Evolutionary conservation across 2,329 filamentous ascomycete genomes (phyloP), one percentile per base, ranked within the genome.

Genomic region (Aureobasidium melanogenum): DNA sequence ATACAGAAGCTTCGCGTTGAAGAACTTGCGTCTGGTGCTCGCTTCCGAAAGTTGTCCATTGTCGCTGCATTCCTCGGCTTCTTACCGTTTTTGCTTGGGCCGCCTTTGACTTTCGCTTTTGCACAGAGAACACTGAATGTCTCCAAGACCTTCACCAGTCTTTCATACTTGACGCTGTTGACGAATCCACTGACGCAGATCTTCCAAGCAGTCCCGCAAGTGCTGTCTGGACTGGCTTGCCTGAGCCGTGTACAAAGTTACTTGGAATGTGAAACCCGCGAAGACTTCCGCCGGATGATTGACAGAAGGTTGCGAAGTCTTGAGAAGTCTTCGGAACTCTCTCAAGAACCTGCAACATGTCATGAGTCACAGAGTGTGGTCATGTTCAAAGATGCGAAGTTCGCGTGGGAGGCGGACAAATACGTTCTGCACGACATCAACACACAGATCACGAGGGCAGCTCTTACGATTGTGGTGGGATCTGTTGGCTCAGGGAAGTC

Each of bases 401-500:
- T 52, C 5, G 50, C 32, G 22, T 52, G 50, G 50, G 50, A 38
- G 24, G 17, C 17, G 26, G 50, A 24, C 5, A 36, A 52, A 14
- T 12, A 24, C 12, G 22, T 52, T 26, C n/a, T 52, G 0, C 50
- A 26, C n/a, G n/a, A 28, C 17, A 8, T 52, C 14, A 52, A 8
- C 12, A 32, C 28, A 5, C 14, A 36, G 3, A 38, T 52, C 32
- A 24, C 1, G 28, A 24, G 72, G 22, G 73, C 73, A 38, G 77
- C 75, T 62, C 72, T 80, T 52, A 79, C 76, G 28, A 77, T 80
- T 67, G 66, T 82, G 10, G 72, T 81, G 60, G 80, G 79, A 17
- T 79, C 80, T 17, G 77, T 80, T 26, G 80, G 78, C 5, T 80
- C 76, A 62, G 80, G 80, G 4, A 83, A 82, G 63, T 81, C 80